Evolutionary conservation across 768 basidiomycete genomes (phyloP), one percentile per base, ranked within the genome.

Genomic region (Boletus eberwhitei): DNA sequence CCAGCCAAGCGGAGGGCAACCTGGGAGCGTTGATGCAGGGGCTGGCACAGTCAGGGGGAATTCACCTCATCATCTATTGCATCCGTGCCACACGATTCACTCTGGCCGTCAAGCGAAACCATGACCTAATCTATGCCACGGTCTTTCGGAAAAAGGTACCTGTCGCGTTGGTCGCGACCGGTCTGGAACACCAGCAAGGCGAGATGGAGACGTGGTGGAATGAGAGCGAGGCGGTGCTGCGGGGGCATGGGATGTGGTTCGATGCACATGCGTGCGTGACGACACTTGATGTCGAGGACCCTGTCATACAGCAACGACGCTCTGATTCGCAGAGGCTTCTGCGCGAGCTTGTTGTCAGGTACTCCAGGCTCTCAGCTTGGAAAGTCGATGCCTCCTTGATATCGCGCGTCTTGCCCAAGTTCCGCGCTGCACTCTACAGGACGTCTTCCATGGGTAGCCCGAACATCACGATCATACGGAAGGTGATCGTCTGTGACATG

Each of bases 121-220:
- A 39, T 5, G 36, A n/a, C 13, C n/a, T 38, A 19, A n/a, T 39
- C 38, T 39, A 39, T 11, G 11, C 9, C n/a, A 39, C 16, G 38
- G n/a, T 19, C n/a, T 39, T 19, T 39, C 38, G 38, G 11, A 39
- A 39, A n/a, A 38, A 38, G n/a, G 9, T 38, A 19, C 37, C 37
- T 19, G n/a, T 38, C 37, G 37, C 2, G 19, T 39, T 39, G 38
- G 71, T 70, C 13, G 59, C 75, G 5, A 75, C 73, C 0, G 73
- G 73, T 8, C 13, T 36, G 8, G 36, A 36, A 36, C 36, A 36
- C 36, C 36, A 17, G 36, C 36, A 17, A 17, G 36, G 36, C 17
- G 36, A 8, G 36, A 36, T 36, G 36, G 36, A 39, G 19, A 39
- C 11, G 8, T 39, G 38, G 38, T 39, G 38, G 19, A 4, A 19